Evolutionary conservation across 2,329 filamentous ascomycete species (phyloP).

Genomic region (Huntiella decipiens): DNA sequence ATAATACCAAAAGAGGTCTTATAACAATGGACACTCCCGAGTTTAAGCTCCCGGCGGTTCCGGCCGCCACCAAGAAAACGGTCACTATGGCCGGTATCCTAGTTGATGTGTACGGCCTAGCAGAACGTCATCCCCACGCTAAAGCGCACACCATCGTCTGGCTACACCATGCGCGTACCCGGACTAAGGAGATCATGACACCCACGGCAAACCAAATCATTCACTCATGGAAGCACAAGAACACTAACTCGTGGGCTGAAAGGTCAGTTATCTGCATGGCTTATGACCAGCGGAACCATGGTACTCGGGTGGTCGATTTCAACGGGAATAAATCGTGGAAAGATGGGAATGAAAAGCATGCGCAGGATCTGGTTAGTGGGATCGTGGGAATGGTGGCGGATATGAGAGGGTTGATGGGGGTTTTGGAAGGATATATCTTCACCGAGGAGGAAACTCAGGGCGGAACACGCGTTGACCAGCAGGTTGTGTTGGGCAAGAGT

Average conservation of each 20-base stretch:
- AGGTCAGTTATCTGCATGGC: conserved; percentile 58
- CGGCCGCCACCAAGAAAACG: conserved; percentile 40
- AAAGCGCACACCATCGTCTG: conserved; percentile 60
- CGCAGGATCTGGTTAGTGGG: conserved; percentile 76
- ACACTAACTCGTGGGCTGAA: conserved; percentile 21
- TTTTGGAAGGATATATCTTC: conserved; percentile 59
- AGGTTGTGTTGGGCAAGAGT: conserved; percentile 66
- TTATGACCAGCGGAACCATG: conserved; percentile 91
- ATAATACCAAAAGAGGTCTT: too few species aligned
- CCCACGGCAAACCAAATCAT: conserved; percentile 52
- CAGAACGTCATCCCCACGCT: conserved; percentile 38
- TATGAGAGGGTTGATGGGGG: conserved; percentile 54
- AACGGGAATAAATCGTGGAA: conserved; percentile 58
- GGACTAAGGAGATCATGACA: conserved; percentile 54
- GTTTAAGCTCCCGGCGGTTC: neutral
- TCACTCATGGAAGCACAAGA: conserved; percentile 34
- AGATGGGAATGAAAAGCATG: conserved; percentile 60
- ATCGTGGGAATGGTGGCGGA: conserved; percentile 60
- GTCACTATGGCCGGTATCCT: conserved; percentile 61
- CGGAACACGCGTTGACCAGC: conserved; percentile 30
- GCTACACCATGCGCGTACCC: conserved; percentile 68
- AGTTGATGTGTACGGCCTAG: conserved; percentile 62
- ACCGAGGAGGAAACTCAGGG: conserved; percentile 21
- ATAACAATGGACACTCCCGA: neutral
- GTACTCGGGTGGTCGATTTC: conserved; percentile 46